These are phyloP conservation scores for Citrus australasica DNA, from an alignment of 345 rosid genomes.

Conservation along the genomic window DNA sequence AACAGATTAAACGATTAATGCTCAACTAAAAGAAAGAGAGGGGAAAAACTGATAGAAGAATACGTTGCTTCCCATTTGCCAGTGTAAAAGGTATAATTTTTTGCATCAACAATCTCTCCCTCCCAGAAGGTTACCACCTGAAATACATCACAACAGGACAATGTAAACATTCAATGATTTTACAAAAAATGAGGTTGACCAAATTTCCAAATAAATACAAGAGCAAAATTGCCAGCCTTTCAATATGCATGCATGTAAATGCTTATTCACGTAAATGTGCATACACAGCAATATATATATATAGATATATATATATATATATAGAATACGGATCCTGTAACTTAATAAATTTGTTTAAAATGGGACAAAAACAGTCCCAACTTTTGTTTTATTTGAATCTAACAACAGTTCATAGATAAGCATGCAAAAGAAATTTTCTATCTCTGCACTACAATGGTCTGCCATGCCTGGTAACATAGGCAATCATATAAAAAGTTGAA, in stretches of 20 bases:
- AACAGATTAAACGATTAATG: neutral
- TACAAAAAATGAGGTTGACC: neutral
- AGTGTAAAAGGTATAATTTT: constrained; percentile 79
- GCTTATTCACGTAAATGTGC: neutral
- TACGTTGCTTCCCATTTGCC: constrained; percentile 98
- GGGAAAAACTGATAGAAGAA: constrained; percentile 12
- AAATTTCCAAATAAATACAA: neutral
- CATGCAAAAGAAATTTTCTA: neutral
- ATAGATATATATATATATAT: neutral
- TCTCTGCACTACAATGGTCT: neutral
- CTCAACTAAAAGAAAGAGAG: neutral
- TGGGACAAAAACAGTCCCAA: neutral
- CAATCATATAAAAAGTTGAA: neutral
- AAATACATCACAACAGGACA: constrained; percentile 14
- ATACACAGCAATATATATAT: neutral
- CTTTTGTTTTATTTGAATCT: neutral
- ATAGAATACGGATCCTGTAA: neutral
- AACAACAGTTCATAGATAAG: neutral
- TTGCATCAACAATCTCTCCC: constrained; percentile 90
- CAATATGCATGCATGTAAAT: neutral
- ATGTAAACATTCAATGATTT: neutral
- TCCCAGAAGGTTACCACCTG: constrained; percentile 97
- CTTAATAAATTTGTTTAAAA: neutral
- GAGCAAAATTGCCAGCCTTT: neutral
- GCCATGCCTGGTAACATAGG: neutral